A percentile compares a stretch with the other conserved stretches of the same genome.
Evolutionary conservation across 2,329 filamentous ascomycete species (phyloP).

Genomic region (Neonectria magnoliae): DNA sequence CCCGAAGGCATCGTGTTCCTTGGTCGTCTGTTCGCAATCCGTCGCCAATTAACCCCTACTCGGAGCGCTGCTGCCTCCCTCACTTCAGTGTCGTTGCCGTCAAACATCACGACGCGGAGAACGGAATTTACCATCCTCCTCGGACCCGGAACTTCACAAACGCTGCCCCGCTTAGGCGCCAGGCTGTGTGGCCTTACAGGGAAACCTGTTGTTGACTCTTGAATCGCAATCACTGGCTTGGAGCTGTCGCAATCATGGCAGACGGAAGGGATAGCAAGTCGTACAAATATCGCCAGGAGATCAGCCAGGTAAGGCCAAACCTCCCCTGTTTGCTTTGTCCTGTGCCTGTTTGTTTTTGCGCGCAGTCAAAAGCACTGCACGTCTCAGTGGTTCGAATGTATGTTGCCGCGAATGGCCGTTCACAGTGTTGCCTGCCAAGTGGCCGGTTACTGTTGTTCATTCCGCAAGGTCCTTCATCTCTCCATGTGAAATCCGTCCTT

Average conservation of each 20-base stretch:
- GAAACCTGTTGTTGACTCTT: not conserved
- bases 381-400: not conserved
- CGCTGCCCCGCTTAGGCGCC: not conserved
- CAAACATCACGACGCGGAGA: not conserved
- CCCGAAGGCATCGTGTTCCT: not conserved
- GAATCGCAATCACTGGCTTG: not conserved
- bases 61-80: not conserved
- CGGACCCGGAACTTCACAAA: not conserved
- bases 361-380: not conserved
- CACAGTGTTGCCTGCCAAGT: not conserved
- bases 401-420: not conserved
- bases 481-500: not conserved
- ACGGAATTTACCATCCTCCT: not conserved
- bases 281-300: conserved; percentile 95
- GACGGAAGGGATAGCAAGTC: conserved; percentile 66
- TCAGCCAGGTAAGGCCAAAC: conserved; percentile 80
- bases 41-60: not conserved
- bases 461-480: not conserved
- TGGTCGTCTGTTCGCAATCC: not conserved
- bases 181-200: not conserved
- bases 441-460: not conserved
- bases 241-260: conserved; percentile 31
- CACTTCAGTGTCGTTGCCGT: not conserved
- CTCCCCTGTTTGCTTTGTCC: not conserved
- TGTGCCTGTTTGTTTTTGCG: not conserved